Percentiles rank a stretch among this genome's conserved stretches.
Evolutionary conservation across 75 land plant species (phyloP).

Genomic region (Selaginella tamariscina): DNA sequence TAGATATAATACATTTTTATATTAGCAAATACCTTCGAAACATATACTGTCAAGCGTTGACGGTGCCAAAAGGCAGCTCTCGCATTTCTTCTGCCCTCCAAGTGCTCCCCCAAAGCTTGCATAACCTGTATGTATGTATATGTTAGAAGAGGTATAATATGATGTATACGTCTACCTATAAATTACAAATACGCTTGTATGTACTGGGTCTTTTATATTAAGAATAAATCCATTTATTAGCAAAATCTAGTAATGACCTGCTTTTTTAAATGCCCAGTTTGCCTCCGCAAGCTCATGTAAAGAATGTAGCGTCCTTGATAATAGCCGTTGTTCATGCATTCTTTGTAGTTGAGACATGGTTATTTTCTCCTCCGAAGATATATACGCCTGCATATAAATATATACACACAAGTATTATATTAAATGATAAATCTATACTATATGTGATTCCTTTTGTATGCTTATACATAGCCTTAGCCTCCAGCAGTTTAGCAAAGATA

Average conservation of each 20-base stretch:
- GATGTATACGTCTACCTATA: too few species aligned
- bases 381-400: constrained; percentile 7
- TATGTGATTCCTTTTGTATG: not conserved
- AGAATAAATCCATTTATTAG: not conserved
- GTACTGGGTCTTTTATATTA: not conserved
- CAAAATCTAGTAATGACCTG: too few species aligned
- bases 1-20: not conserved
- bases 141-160: too few species aligned
- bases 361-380: not conserved
- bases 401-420: too few species aligned
- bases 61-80: constrained; percentile 4
- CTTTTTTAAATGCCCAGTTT: constrained; percentile 9
- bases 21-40: constrained; percentile 3
- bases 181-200: too few species aligned
- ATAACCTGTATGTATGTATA: constrained; percentile 8
- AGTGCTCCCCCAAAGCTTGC: not conserved
- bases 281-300: constrained; percentile 6
- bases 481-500: not conserved
- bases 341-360: not conserved
- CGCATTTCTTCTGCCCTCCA: not conserved
- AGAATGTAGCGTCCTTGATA: not conserved
- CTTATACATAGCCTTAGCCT: not conserved
- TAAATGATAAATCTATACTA: too few species aligned
- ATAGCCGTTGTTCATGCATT: not conserved
- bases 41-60: not conserved